A percentile compares a stretch with the other conserved stretches of the same genome.
Evolutionary conservation across 441 rosid species (phyloP).

Genomic region (Pelargonium fulgidum): DNA sequence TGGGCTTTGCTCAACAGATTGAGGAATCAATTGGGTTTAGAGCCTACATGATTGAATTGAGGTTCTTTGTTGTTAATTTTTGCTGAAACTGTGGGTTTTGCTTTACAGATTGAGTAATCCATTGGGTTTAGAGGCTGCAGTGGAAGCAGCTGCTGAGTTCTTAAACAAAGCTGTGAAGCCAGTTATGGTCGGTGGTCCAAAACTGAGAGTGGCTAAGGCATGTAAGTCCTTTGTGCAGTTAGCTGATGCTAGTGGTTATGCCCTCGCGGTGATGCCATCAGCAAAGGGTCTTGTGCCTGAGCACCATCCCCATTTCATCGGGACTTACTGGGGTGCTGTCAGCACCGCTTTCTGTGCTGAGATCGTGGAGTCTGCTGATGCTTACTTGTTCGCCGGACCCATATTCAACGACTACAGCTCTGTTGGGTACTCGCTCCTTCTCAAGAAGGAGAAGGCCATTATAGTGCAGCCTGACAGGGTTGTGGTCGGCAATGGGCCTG

Average conservation of each 20-base stretch:
- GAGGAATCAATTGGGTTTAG: too few species aligned
- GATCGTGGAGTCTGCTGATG: constrained; percentile 87
- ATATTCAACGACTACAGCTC: constrained; percentile 84
- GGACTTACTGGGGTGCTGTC: constrained; percentile 86
- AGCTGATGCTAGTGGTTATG: constrained; percentile 71
- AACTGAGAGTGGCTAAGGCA: constrained; percentile 62
- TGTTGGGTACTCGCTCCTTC: constrained; percentile 87
- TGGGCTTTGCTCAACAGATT: too few species aligned
- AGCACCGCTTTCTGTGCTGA: constrained; percentile 79
- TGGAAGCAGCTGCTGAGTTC: constrained; percentile 68
- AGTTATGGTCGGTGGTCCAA: constrained; percentile 78
- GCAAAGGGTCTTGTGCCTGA: constrained; percentile 82
- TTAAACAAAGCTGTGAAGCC: constrained; percentile 86
- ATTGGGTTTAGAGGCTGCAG: constrained; percentile 68
- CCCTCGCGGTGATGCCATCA: constrained; percentile 72
- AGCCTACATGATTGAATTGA: not conserved
- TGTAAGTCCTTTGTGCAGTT: constrained; percentile 51
- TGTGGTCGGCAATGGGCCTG: constrained; percentile 65
- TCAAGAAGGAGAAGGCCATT: constrained; percentile 82
- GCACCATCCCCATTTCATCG: constrained; percentile 40
- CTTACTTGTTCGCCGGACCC: constrained; percentile 89
- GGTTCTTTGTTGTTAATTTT: not conserved
- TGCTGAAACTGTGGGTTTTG: not conserved
- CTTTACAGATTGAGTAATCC: constrained; percentile 50
- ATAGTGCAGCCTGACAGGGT: constrained; percentile 77